A percentile compares a stretch with the other conserved stretches of the same genome.
phyloP scores from a whole-genome alignment of 208 protist species.

The Trichomonas vaginalis region DNA sequence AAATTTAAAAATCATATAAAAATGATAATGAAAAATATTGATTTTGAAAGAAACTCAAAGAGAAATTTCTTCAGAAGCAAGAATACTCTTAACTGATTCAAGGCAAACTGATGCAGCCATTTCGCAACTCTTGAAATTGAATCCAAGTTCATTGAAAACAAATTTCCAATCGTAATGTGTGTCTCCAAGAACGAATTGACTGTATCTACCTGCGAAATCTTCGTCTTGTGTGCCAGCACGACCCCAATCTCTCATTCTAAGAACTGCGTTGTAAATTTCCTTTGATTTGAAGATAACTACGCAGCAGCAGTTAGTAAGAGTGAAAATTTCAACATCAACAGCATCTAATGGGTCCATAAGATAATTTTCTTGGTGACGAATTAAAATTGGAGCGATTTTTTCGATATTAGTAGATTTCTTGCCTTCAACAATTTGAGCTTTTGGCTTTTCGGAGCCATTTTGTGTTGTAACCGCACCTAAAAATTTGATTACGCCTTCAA shows the following conservation, averaged over 20 bases:
- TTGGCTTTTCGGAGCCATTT: no score
- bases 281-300: not conserved
- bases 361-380: not conserved
- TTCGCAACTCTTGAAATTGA: conserved; percentile 17
- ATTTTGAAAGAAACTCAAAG: no score
- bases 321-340: not conserved
- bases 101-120: not conserved
- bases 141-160: not conserved
- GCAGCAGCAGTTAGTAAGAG: not conserved
- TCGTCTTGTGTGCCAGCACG: not conserved
- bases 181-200: not conserved
- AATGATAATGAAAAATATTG: no score
- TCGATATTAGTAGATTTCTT: not conserved
- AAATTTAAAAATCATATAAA: no score
- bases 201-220: not conserved
- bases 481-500: not conserved
- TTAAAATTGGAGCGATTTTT: not conserved
- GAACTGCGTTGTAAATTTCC: not conserved
- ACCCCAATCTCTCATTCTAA: not conserved
- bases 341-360: not conserved
- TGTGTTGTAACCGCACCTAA: not conserved
- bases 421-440: not conserved
- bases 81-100: not conserved
- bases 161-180: not conserved
- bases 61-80: not conserved